Evolutionary conservation across 495 filamentous ascomycete species (phyloP).

Genomic region (Podospora sp.): DNA sequence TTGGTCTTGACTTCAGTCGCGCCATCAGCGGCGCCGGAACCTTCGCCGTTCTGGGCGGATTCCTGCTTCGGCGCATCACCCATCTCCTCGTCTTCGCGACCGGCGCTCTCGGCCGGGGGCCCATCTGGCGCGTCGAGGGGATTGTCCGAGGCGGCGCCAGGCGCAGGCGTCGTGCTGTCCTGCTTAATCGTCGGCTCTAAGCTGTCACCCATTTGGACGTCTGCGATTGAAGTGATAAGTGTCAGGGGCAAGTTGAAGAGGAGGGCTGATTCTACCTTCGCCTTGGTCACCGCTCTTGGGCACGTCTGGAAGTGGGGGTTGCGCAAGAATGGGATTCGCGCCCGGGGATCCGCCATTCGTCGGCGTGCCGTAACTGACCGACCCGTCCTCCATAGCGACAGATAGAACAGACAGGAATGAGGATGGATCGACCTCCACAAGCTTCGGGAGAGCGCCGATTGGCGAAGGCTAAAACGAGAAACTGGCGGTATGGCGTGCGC

Average conservation of each 20-base stretch:
- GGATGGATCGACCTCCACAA: background rate
- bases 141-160: slow-evolving; percentile 69
- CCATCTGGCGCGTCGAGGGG: slow-evolving; percentile 82
- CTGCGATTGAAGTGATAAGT: slow-evolving; percentile 28
- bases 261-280: slow-evolving; percentile 37
- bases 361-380: slow-evolving; percentile 56
- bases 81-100: slow-evolving; percentile 84
- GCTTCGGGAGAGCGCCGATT: background rate
- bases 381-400: slow-evolving; percentile 57
- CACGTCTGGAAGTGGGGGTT: slow-evolving; percentile 49
- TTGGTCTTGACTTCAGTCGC: slow-evolving; percentile 62
- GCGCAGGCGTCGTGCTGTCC: slow-evolving; percentile 53
- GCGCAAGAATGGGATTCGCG: slow-evolving; percentile 54
- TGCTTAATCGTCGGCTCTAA: slow-evolving; percentile 55
- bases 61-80: slow-evolving; percentile 66
- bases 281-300: slow-evolving; percentile 23
- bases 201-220: slow-evolving; percentile 60
- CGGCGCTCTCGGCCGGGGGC: slow-evolving; percentile 67
- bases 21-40: slow-evolving; percentile 41
- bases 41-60: slow-evolving; percentile 52
- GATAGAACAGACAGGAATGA: slow-evolving; percentile 9
- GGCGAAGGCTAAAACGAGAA: background rate
- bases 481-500: background rate
- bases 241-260: background rate
- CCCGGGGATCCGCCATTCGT: slow-evolving; percentile 53